These are phyloP conservation scores for Bremia lactucae DNA, from an alignment of 352 stramenopile species.

Conservation along the genomic window DNA sequence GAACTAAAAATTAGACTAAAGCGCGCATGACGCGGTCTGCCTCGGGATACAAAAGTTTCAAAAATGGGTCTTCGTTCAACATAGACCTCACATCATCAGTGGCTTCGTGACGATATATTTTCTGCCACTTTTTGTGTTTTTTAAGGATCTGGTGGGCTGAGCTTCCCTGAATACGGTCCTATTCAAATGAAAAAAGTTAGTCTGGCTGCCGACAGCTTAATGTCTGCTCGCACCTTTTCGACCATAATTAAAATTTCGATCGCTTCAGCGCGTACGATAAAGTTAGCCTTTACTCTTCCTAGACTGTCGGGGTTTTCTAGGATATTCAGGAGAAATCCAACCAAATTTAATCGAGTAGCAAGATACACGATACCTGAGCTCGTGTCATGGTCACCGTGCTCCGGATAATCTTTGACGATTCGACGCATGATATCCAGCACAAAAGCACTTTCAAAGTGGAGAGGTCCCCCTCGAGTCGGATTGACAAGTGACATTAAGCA, in stretches of 20 bases:
- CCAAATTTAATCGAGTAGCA: constrained; percentile 52
- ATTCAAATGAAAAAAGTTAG: background rate
- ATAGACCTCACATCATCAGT: constrained; percentile 34
- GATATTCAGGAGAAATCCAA: constrained; percentile 66
- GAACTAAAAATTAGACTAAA: too few species aligned
- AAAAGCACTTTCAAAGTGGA: constrained; percentile 60
- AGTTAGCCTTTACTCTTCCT: constrained; percentile 47
- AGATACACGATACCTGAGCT: constrained; percentile 64
- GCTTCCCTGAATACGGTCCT: constrained; percentile 58
- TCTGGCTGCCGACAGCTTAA: background rate
- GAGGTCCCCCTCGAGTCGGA: constrained; percentile 29
- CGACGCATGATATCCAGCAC: constrained; percentile 66
- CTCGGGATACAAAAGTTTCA: constrained; percentile 44
- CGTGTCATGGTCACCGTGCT: constrained; percentile 51
- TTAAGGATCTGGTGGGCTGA: constrained; percentile 74
- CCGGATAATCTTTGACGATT: constrained; percentile 53
- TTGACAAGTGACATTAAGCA: constrained; percentile 45
- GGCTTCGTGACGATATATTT: constrained; percentile 53
- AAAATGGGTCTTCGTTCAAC: constrained; percentile 58
- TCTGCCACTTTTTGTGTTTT: constrained; percentile 85
- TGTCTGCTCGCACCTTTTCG: constrained; percentile 41
- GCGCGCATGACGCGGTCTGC: constrained; percentile 43
- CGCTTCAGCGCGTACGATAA: constrained; percentile 50
- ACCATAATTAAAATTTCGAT: constrained; percentile 74
- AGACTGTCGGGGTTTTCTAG: constrained; percentile 48